Evolutionary conservation across 2,329 filamentous ascomycete species (phyloP), one percentile per base, ranked within the genome.

Genomic region (Ophiostoma montium): DNA sequence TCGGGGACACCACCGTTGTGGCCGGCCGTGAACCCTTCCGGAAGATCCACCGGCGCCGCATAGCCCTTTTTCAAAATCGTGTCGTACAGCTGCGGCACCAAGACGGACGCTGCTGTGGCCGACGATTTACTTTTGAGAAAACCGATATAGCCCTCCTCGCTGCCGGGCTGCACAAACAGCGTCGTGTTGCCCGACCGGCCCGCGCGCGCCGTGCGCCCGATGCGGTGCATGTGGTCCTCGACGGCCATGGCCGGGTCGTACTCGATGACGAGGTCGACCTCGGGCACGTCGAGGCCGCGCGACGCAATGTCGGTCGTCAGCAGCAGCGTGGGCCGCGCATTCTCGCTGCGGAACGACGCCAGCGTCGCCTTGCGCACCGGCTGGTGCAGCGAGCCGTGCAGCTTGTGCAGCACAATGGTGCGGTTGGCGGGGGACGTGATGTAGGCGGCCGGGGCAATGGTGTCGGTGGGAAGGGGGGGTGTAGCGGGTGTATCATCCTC

Each of bases 291-390:
- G 38, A 98, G 80, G 68, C 92, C 92, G 61, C 92, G 86, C 18
- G 92, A 92, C 12, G 92, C 87, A 46, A 98, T 92, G 60, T 98
- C 92, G 1, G 92, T 98, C 57, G 89, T 94, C 55, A 98, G 77
- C 15, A 98, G 75, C 3, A 98, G 78, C 0, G 84, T 82, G 0
- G 90, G 83, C 18, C 85, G 77, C 27, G 75, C 78, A 27, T 42
- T 42, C 61, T 80, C 84, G 38, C 74, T 74, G 3, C 84, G 76
- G 65, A 95, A 98, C 3, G 86, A 78, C 36, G 79, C 76, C 13
- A 98, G 76, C 0, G 92, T 95, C 6, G 84, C 79, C 2, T 89
- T 95, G 55, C 92, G 86, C 33, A 90, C 78, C 3, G 86, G 78
- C 62, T 98, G 92, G 3, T 84, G 80, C 0, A 98, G 75, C 3